Evolutionary conservation across 176 grass and related monocot species (phyloP).

Genomic region (Oryza australiensis): DNA sequence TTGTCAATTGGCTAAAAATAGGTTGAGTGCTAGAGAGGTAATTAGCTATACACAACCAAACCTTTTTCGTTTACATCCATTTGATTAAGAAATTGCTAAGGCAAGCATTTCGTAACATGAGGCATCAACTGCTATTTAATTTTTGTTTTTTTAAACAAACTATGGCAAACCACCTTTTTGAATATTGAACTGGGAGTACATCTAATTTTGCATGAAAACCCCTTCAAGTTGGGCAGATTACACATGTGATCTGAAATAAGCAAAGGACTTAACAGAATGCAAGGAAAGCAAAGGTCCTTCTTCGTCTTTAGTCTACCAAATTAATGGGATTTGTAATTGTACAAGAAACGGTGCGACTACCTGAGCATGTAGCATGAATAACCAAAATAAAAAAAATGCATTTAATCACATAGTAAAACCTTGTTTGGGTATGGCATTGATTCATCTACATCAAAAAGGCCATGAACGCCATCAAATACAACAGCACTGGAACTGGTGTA

Average conservation of each 20-base stretch:
- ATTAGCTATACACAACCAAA: not conserved
- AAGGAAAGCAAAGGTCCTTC: too few relatives aligned
- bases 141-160: too few relatives aligned
- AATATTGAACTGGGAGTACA: too few relatives aligned
- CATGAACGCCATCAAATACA: conserved; percentile 73
- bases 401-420: conserved; percentile 1
- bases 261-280: too few relatives aligned
- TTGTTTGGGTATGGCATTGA: conserved; percentile 65
- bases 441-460: conserved; percentile 57
- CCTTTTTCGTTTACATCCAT: not conserved
- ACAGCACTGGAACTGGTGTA: conserved; percentile 66
- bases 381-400: not conserved
- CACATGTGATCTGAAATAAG: too few relatives aligned
- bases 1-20: too few relatives aligned
- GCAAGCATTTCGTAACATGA: not conserved
- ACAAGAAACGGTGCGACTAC: not conserved
- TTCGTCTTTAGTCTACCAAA: too few relatives aligned
- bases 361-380: not conserved
- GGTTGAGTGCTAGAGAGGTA: too few relatives aligned
- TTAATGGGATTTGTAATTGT: not conserved
- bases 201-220: too few relatives aligned
- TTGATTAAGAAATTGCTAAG: not conserved
- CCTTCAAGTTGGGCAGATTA: too few relatives aligned
- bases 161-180: too few relatives aligned
- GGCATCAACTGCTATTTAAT: not conserved